Evolutionary conservation across 306 rosid species (phyloP).

Genomic region (Argentina anserina): DNA sequence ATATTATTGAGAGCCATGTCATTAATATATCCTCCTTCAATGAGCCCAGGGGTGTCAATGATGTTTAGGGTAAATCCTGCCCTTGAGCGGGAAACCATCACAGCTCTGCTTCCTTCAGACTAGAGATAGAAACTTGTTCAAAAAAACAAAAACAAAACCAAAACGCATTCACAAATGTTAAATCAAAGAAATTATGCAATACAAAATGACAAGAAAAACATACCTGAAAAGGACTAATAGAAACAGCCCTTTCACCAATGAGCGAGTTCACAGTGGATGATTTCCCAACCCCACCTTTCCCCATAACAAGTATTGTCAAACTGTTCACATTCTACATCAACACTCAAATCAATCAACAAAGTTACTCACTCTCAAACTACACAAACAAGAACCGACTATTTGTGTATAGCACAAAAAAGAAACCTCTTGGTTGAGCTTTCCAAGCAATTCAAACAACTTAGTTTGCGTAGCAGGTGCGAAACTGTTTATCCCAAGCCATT

Average conservation of each 20-base stretch:
- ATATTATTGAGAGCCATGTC: conserved; percentile 69
- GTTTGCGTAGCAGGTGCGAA: conserved; percentile 87
- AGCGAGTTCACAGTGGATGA: conserved; percentile 93
- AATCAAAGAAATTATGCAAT: conserved; percentile 1
- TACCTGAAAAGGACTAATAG: conserved; percentile 94
- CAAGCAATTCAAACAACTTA: conserved; percentile 72
- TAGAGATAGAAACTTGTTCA: conserved; percentile 13
- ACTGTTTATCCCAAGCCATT: conserved; percentile 83
- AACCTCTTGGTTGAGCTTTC: conserved; percentile 85
- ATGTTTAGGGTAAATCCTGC: conserved; percentile 85
- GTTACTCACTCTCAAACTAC: conserved; percentile 2
- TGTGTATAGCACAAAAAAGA: background rate
- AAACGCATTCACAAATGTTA: conserved; percentile 9
- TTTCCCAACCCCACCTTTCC: conserved; percentile 96
- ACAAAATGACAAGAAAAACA: conserved; percentile 4
- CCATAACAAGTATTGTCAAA: conserved; percentile 94
- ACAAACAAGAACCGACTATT: background rate
- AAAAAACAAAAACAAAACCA: conserved; percentile 8
- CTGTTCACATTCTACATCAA: conserved; percentile 68
- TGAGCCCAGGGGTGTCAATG: conserved; percentile 96
- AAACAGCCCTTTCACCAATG: conserved; percentile 79
- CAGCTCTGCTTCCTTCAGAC: conserved; percentile 87
- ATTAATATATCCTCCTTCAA: conserved; percentile 94
- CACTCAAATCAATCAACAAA: conserved; percentile 9
- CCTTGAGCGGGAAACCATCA: conserved; percentile 79